Conservation (phyloP, 176 grass and related monocot species). For the Avena eriantha region DNA sequence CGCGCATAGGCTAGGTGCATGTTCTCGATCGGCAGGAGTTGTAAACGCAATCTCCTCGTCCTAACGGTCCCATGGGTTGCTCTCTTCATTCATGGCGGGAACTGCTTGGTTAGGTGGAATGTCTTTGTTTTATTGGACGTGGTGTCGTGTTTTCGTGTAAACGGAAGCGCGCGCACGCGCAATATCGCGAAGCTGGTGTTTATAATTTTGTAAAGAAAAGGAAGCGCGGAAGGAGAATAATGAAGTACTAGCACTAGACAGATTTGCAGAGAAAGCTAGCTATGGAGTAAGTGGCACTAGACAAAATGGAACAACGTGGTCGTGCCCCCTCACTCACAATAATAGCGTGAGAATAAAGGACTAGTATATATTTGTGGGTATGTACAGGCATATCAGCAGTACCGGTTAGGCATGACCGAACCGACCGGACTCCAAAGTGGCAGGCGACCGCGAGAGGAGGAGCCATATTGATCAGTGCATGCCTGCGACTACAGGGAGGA, state of each 20-base stretch:
- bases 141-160: not conserved
- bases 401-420: not conserved
- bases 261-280: too few relatives aligned
- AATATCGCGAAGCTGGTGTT: not conserved
- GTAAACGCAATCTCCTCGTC: not conserved
- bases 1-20: not conserved
- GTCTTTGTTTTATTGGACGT: constrained; percentile 27
- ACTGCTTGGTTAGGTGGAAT: constrained; percentile 30
- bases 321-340: not conserved
- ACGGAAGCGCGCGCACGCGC: not conserved
- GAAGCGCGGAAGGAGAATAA: too few relatives aligned
- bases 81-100: constrained; percentile 25
- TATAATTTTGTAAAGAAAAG: too few relatives aligned
- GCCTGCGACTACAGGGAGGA: not conserved
- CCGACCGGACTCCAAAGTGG: not conserved
- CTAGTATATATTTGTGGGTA: not conserved
- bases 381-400: not conserved
- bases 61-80: not conserved
- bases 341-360: not conserved
- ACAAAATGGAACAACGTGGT: not conserved
- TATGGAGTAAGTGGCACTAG: too few relatives aligned
- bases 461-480: not conserved
- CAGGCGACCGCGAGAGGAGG: not conserved
- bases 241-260: not conserved
- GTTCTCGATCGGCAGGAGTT: not conserved